phyloP scores from a whole-genome alignment of 2,329 filamentous ascomycete genomes.

The Calonectria hongkongensis region DNA sequence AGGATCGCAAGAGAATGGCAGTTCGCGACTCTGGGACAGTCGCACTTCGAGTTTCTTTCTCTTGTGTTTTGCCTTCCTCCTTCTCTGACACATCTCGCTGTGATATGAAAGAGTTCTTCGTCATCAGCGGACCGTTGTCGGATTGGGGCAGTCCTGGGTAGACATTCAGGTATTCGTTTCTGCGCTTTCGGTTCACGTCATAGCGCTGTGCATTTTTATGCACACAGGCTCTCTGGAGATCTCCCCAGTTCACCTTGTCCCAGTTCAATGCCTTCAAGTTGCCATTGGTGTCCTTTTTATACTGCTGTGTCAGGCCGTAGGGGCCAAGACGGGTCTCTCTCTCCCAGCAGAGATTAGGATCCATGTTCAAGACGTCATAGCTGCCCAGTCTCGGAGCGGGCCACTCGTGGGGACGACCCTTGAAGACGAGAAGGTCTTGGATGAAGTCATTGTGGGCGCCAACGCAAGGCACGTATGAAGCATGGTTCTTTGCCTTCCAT shows the following conservation, averaged over 20 bases:
- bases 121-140: constrained; percentile 40
- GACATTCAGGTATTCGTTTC: constrained; percentile 66
- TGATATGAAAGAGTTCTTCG: constrained; percentile 38
- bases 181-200: constrained; percentile 62
- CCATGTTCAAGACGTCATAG: constrained; percentile 75
- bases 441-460: constrained; percentile 77
- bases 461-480: constrained; percentile 77
- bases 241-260: constrained; percentile 81
- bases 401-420: constrained; percentile 75
- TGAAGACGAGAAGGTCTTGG: constrained; percentile 79
- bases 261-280: constrained; percentile 70
- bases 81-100: constrained; percentile 34
- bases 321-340: constrained; percentile 81
- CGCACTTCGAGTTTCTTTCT: constrained; percentile 43
- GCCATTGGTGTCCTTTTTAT: constrained; percentile 64
- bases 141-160: constrained; percentile 61
- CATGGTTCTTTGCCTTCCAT: constrained; percentile 75
- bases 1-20: constrained; percentile 85
- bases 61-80: constrained; percentile 15
- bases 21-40: constrained; percentile 73
- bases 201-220: constrained; percentile 80
- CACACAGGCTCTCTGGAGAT: constrained; percentile 80
- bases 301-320: constrained; percentile 74
- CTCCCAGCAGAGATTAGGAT: constrained; percentile 80
- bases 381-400: constrained; percentile 78